Conservation (phyloP, 352 stramenopile species). For the Phytophthora pluvialis region DNA sequence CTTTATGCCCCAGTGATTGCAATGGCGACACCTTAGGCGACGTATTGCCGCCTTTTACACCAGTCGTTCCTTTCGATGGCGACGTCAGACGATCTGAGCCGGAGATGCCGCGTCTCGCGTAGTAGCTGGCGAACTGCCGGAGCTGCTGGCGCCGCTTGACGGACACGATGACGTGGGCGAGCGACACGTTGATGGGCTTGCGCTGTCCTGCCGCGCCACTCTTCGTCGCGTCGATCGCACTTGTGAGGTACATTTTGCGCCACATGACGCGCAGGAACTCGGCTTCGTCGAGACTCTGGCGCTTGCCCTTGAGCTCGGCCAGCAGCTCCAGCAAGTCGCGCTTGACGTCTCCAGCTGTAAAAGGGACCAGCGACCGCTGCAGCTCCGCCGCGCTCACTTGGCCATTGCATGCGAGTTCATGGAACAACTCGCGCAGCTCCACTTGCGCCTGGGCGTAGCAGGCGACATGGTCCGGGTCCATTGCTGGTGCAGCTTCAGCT, state of each 20-base stretch:
- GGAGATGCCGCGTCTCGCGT: conserved; percentile 68
- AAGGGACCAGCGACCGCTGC: conserved; percentile 56
- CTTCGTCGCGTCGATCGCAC: conserved; percentile 46
- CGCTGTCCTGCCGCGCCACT: conserved; percentile 4
- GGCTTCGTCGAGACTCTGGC: conserved; percentile 54
- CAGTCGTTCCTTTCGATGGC: not conserved
- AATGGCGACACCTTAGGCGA: conserved; percentile 5
- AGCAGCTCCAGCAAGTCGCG: conserved; percentile 62
- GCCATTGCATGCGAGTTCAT: conserved; percentile 57
- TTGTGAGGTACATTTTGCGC: conserved; percentile 69
- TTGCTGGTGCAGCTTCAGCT: conserved; percentile 16
- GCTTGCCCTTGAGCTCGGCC: conserved; percentile 51
- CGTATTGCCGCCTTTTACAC: not conserved
- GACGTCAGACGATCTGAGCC: conserved; percentile 54
- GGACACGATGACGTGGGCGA: conserved; percentile 73
- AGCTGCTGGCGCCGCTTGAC: conserved; percentile 74
- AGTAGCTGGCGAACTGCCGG: conserved; percentile 75
- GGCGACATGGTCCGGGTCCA: conserved; percentile 56
- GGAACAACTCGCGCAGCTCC: conserved; percentile 67
- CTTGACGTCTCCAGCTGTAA: conserved; percentile 63
- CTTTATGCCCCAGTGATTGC: conserved; percentile 7
- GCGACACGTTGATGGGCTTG: conserved; percentile 55
- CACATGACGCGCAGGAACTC: conserved; percentile 72
- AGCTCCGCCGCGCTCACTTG: conserved; percentile 51
- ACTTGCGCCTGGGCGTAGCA: conserved; percentile 56